Evolutionary conservation across 495 filamentous ascomycete species (phyloP).

Genomic region (Jackrogersella multiformis): DNA sequence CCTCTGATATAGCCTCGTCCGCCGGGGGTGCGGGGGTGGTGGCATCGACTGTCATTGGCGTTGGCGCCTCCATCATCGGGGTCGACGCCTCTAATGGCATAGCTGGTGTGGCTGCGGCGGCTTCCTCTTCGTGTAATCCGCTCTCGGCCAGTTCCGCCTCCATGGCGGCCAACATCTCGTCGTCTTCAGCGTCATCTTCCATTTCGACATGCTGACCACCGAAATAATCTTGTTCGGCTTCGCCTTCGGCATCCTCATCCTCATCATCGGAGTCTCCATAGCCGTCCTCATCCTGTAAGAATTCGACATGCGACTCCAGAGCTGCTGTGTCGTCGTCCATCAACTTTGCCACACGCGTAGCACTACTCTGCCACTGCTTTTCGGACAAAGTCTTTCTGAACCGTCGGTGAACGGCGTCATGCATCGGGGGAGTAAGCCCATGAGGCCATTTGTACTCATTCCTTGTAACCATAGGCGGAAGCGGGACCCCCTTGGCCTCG

Average conservation of each 20-base stretch:
- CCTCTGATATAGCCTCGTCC: conserved; percentile 53
- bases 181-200: conserved; percentile 45
- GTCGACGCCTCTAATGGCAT: conserved; percentile 48
- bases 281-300: conserved; percentile 57
- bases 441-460: conserved; percentile 84
- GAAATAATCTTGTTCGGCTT: conserved; percentile 59
- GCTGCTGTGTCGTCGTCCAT: conserved; percentile 67
- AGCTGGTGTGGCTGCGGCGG: conserved; percentile 46
- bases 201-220: conserved; percentile 30
- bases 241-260: conserved; percentile 63
- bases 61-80: conserved; percentile 47
- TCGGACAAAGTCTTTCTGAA: conserved; percentile 86
- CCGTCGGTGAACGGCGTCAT: conserved; percentile 81
- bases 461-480: conserved; percentile 71
- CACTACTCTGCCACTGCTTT: conserved; percentile 87
- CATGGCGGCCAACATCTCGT: conserved; percentile 54
- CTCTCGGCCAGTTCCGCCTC: conserved; percentile 50
- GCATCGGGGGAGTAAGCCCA: conserved; percentile 91
- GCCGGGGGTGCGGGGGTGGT: conserved; percentile 41
- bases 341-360: conserved; percentile 80
- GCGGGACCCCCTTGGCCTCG: conserved; percentile 70
- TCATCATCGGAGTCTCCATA: conserved; percentile 64
- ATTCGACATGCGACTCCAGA: conserved; percentile 60
- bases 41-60: conserved; percentile 50
- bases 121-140: conserved; percentile 45